Conservation (phyloP, 2,329 filamentous ascomycete species). For the Amauroascus verrucosus region DNA sequence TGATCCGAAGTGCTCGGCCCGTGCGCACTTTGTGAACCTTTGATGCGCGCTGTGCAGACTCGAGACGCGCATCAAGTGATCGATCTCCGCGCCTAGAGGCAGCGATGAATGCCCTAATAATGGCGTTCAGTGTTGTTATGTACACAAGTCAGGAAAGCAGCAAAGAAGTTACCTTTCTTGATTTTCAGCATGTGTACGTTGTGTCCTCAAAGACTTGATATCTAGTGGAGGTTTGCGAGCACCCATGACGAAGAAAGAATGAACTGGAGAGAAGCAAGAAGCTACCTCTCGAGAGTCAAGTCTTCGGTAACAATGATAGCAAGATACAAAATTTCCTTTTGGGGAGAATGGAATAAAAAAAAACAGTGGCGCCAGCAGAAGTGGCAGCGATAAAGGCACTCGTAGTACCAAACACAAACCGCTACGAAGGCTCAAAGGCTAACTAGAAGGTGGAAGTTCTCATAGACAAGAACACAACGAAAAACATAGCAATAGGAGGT, state of each 20-base stretch:
- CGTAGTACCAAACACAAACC: background rate
- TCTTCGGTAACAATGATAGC: background rate
- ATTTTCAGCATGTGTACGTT: slow-evolving; percentile 29
- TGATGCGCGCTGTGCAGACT: slow-evolving; percentile 80
- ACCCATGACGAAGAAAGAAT: background rate
- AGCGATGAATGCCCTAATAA: slow-evolving; percentile 72
- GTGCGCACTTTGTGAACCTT: slow-evolving; percentile 82
- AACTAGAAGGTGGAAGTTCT: background rate
- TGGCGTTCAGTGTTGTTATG: slow-evolving; percentile 14
- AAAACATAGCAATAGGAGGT: background rate
- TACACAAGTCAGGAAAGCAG: background rate
- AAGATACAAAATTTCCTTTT: background rate
- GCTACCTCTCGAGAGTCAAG: background rate
- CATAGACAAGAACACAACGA: background rate
- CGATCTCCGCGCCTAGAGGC: slow-evolving; percentile 79
- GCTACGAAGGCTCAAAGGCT: background rate
- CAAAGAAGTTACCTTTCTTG: slow-evolving; percentile 33
- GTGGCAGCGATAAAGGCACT: background rate
- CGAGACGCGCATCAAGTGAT: slow-evolving; percentile 74
- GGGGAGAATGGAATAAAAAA: background rate
- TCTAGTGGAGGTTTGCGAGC: slow-evolving; percentile 7
- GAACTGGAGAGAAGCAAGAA: background rate
- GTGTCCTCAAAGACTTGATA: slow-evolving; percentile 21
- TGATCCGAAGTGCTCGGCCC: slow-evolving; percentile 69
- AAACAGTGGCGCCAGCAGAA: background rate